Evolutionary conservation across 2,329 filamentous ascomycete species (phyloP).

Genomic region (Sporothrix protearum): DNA sequence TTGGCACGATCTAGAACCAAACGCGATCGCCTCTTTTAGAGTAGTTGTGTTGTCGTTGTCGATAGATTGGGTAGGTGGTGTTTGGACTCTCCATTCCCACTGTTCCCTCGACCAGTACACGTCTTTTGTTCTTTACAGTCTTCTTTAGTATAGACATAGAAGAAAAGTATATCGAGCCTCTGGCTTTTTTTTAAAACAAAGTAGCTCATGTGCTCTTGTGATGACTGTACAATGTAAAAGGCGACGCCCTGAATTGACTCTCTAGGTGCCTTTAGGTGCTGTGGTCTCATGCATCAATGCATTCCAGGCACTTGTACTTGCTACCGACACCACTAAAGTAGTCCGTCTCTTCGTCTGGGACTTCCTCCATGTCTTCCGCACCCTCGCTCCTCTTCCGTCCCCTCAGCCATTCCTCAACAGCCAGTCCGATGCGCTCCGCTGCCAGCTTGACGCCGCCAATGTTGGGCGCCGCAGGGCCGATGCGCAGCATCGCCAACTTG

Average conservation of each 20-base stretch:
- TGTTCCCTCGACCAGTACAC: background rate
- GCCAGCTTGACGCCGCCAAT: slow-evolving; percentile 27
- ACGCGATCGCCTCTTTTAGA: background rate
- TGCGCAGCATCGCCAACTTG: slow-evolving; percentile 26
- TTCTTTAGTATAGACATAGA: slow-evolving; percentile 17
- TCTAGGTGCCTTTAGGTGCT: too few relatives aligned
- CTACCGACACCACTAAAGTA: slow-evolving; percentile 24
- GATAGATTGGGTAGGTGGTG: background rate
- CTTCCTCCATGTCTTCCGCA: background rate
- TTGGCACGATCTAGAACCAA: slow-evolving; percentile 15
- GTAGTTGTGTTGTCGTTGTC: slow-evolving; percentile 8
- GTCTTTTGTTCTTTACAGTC: background rate
- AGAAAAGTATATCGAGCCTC: background rate
- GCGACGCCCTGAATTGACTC: too few relatives aligned
- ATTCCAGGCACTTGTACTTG: slow-evolving; percentile 25
- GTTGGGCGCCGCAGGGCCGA: slow-evolving; percentile 27
- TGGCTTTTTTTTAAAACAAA: background rate
- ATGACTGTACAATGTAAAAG: background rate
- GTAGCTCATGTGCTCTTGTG: background rate
- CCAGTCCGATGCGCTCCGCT: slow-evolving; percentile 27
- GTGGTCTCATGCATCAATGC: background rate
- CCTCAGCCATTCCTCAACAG: slow-evolving; percentile 14
- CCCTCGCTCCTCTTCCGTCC: background rate
- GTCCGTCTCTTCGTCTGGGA: slow-evolving; percentile 5
- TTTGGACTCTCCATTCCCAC: background rate